Conservation (phyloP, 2,329 filamentous ascomycete species). For the Verticillium longisporum region DNA sequence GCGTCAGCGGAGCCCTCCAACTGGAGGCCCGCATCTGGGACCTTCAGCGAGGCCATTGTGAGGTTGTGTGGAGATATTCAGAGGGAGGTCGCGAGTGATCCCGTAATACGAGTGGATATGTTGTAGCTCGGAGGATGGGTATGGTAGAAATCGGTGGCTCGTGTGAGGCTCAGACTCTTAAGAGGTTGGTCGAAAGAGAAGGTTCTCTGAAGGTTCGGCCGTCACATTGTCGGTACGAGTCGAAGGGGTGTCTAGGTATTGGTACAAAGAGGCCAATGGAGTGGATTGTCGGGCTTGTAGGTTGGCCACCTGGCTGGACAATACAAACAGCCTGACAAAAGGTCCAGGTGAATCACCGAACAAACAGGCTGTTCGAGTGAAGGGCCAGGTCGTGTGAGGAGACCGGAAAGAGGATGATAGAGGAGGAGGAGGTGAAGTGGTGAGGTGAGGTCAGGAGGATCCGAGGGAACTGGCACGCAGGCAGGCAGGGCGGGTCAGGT, state of each 20-base stretch:
- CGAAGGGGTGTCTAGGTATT: background rate
- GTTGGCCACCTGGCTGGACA: background rate
- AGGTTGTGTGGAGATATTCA: background rate
- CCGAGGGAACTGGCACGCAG: background rate
- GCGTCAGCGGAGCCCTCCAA: slow-evolving; percentile 37
- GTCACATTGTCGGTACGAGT: background rate
- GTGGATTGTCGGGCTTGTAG: background rate
- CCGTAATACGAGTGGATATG: background rate
- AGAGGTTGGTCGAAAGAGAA: background rate
- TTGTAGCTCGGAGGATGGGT: background rate
- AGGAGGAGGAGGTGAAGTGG: background rate
- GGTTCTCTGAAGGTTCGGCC: background rate
- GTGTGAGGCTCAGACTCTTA: background rate
- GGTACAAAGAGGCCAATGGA: background rate
- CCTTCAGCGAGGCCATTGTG: slow-evolving; percentile 44
- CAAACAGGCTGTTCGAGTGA: background rate
- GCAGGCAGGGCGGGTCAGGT: background rate
- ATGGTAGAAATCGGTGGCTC: background rate
- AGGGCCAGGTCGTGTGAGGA: background rate
- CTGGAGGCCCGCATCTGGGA: slow-evolving; percentile 51
- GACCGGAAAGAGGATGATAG: background rate
- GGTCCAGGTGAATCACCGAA: background rate
- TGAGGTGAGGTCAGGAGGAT: slow-evolving; percentile 1
- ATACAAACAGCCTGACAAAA: background rate
- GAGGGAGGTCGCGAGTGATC: background rate